Conservation (phyloP, 2,329 filamentous ascomycete species). For the Chaetomium sp. region DNA sequence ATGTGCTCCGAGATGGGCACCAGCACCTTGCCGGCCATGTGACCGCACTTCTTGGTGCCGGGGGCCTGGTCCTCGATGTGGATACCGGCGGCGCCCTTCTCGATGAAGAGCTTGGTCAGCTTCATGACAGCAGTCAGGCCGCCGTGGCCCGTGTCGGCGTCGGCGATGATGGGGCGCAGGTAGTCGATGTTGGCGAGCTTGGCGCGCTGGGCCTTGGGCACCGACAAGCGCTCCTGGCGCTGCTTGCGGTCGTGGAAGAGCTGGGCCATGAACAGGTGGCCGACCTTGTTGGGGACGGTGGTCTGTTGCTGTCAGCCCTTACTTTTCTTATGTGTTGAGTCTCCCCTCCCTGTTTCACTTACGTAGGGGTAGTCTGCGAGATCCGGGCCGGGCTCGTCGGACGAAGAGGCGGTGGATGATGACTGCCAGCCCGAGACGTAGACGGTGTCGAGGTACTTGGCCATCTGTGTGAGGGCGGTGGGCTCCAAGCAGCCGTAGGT, state of each 20-base stretch:
- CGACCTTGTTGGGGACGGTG: constrained; percentile 97
- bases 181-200: constrained; percentile 85
- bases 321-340: background rate
- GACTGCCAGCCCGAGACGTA: constrained; percentile 99
- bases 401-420: constrained; percentile 91
- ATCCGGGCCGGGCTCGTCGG: constrained; percentile 95
- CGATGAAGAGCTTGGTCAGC: constrained; percentile 95
- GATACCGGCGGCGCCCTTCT: constrained; percentile 95
- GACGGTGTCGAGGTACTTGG: constrained; percentile 96
- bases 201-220: constrained; percentile 69
- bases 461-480: constrained; percentile 99
- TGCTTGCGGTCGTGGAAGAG: constrained; percentile 99
- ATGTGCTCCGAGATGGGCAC: constrained; percentile 98
- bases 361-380: constrained; percentile 96
- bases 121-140: constrained; percentile 99
- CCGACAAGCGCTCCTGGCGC: constrained; percentile 86
- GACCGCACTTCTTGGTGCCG: constrained; percentile 98
- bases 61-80: constrained; percentile 99
- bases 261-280: constrained; percentile 96
- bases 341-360: constrained; percentile 40
- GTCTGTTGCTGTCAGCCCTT: constrained; percentile 59
- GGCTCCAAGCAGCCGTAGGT: constrained; percentile 98
- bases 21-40: constrained; percentile 98
- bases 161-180: constrained; percentile 91
- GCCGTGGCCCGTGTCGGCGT: constrained; percentile 96